Evolutionary conservation across 2,329 filamentous ascomycete species (phyloP).

Genomic region (Pochonia chlamydosporia): DNA sequence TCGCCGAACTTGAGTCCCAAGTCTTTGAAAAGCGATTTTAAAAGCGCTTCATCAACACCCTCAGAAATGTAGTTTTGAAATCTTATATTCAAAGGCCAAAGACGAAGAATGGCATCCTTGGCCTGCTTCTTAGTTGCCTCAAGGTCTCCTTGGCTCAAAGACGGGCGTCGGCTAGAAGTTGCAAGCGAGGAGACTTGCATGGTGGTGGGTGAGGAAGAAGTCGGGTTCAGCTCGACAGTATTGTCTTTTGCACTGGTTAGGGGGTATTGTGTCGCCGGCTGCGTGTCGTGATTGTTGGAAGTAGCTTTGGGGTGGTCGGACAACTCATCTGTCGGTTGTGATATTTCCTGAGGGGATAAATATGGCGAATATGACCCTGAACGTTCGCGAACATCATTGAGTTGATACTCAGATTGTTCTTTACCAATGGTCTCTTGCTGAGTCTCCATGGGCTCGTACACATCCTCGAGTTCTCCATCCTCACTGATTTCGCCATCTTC

Average conservation of each 20-base stretch:
- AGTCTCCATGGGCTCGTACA: slow-evolving; percentile 39
- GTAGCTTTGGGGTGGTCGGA: not conserved
- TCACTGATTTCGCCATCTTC: slow-evolving; percentile 80
- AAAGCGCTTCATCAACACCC: slow-evolving; percentile 58
- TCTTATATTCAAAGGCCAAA: slow-evolving; percentile 62
- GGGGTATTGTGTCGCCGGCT: not conserved
- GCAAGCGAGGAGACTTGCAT: not conserved
- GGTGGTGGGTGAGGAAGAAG: not conserved
- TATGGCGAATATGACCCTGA: slow-evolving; percentile 49
- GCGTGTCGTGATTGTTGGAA: not conserved
- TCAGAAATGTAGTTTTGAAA: slow-evolving; percentile 70
- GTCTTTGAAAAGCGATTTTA: slow-evolving; percentile 62
- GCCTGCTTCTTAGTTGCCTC: slow-evolving; percentile 51
- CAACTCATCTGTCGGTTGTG: not conserved
- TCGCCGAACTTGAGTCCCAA: slow-evolving; percentile 50
- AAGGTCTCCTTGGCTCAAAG: slow-evolving; percentile 8
- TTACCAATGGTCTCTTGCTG: not conserved
- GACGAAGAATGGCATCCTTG: slow-evolving; percentile 59
- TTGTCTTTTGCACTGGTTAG: not conserved
- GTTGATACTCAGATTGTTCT: not conserved
- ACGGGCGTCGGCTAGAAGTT: not conserved
- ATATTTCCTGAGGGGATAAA: slow-evolving; percentile 42
- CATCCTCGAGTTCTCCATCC: slow-evolving; percentile 49
- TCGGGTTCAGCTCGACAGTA: not conserved
- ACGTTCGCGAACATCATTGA: slow-evolving; percentile 27